Evolutionary conservation across 2,329 filamentous ascomycete species (phyloP).

Genomic region (Penicillium paneum): DNA sequence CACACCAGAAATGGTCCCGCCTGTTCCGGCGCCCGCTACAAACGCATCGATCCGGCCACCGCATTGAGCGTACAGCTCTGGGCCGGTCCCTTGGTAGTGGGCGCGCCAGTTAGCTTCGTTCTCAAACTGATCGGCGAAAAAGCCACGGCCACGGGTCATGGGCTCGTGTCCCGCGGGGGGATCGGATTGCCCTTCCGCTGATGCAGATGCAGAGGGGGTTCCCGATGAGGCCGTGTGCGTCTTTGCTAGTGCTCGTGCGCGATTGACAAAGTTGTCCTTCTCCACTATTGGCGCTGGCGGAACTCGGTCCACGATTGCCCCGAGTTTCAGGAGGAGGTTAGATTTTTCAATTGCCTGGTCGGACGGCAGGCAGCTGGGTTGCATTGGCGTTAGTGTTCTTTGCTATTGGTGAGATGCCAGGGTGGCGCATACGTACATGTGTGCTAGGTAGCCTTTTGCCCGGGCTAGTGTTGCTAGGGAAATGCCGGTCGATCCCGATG

Average conservation of each 20-base stretch:
- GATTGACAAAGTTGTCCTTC: conserved; percentile 89
- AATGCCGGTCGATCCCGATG: conserved; percentile 93
- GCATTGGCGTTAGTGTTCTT: conserved; percentile 11
- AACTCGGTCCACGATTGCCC: conserved; percentile 88
- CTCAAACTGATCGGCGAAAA: conserved; percentile 97
- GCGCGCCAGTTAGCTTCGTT: conserved; percentile 83
- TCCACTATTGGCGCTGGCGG: conserved; percentile 91
- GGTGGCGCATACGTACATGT: conserved; percentile 61
- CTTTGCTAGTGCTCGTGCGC: conserved; percentile 70
- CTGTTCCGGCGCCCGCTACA: conserved; percentile 89
- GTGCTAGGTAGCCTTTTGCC: conserved; percentile 82
- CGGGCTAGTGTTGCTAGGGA: conserved; percentile 85
- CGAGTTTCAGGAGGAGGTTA: conserved; percentile 80
- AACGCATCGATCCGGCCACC: conserved; percentile 76
- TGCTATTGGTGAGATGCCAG: not conserved
- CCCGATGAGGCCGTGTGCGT: conserved; percentile 60
- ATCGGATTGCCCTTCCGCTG: conserved; percentile 8
- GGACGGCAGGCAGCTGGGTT: conserved; percentile 75
- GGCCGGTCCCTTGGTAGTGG: conserved; percentile 78
- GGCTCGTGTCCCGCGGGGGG: conserved; percentile 21
- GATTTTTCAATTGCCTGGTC: conserved; percentile 89
- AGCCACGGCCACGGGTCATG: conserved; percentile 66
- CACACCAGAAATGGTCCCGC: conserved; percentile 87
- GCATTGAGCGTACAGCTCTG: conserved; percentile 81
- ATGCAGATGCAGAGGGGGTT: not conserved